These are phyloP conservation scores for Stachybotrys echinatus DNA, from an alignment of 2,329 filamentous ascomycete species.

Conservation along the genomic window DNA sequence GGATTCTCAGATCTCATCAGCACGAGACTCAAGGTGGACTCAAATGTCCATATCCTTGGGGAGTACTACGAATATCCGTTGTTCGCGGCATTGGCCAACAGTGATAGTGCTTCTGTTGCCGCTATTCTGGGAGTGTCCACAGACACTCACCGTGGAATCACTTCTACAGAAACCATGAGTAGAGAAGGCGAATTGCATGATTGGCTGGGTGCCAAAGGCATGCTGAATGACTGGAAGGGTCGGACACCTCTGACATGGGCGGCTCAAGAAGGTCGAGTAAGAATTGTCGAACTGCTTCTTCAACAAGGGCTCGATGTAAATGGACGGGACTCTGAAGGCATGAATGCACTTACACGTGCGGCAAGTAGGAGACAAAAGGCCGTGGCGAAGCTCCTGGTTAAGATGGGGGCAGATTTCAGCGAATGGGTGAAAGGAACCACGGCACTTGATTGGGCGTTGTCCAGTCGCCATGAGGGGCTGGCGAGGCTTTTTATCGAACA, in stretches of 20 bases:
- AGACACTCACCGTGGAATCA: background rate
- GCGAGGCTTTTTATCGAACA: background rate
- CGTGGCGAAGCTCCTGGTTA: background rate
- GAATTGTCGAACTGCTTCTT: background rate
- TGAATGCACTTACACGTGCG: background rate
- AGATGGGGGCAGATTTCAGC: constrained; percentile 6
- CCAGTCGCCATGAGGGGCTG: constrained; percentile 10
- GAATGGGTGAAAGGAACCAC: background rate
- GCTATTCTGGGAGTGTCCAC: constrained; percentile 11
- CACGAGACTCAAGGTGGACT: constrained; percentile 11
- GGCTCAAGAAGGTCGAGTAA: constrained; percentile 5
- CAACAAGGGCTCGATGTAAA: background rate
- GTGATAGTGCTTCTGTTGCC: constrained; percentile 17
- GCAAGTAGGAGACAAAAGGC: background rate
- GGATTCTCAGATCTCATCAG: constrained; percentile 20
- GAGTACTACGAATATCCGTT: constrained; percentile 28
- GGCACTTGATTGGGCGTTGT: background rate
- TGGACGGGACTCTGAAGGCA: background rate
- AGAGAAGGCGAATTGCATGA: constrained; percentile 1
- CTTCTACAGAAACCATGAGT: constrained; percentile 2
- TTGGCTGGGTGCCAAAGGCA: too few species aligned
- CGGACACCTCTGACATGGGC: constrained; percentile 17
- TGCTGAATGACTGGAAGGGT: background rate
- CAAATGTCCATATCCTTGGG: constrained; percentile 13
- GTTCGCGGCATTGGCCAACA: constrained; percentile 26